These are phyloP conservation scores for Terfezia boudieri DNA, from an alignment of 495 filamentous ascomycete species.

Conservation along the genomic window DNA sequence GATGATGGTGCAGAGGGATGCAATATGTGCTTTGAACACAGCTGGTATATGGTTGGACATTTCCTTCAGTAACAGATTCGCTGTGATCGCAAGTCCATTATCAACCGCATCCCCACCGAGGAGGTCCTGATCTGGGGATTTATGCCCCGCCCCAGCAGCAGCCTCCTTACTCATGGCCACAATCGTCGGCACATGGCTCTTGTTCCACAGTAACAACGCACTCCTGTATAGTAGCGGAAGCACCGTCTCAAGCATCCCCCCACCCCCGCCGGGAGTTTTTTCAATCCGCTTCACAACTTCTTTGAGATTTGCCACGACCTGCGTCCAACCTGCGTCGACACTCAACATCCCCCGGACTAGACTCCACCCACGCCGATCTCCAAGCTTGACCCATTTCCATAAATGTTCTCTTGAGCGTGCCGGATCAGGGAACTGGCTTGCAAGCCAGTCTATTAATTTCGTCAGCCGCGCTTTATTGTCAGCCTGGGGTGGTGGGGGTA, in stretches of 20 bases:
- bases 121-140: slow-evolving; percentile 55
- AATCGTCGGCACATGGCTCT: slow-evolving; percentile 74
- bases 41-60: slow-evolving; percentile 75
- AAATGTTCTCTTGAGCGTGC: slow-evolving; percentile 31
- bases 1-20: slow-evolving; percentile 71
- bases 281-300: slow-evolving; percentile 70
- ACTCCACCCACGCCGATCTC: slow-evolving; percentile 79
- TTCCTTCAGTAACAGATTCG: slow-evolving; percentile 22
- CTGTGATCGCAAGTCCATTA: background rate
- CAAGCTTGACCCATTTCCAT: slow-evolving; percentile 72
- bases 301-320: slow-evolving; percentile 67
- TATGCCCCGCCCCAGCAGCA: slow-evolving; percentile 44
- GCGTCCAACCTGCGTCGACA: slow-evolving; percentile 78
- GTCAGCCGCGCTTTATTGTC: slow-evolving; percentile 41
- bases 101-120: background rate
- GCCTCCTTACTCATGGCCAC: slow-evolving; percentile 68
- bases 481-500: background rate
- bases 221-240: slow-evolving; percentile 66
- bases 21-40: slow-evolving; percentile 74
- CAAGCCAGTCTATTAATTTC: slow-evolving; percentile 39
- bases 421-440: slow-evolving; percentile 47
- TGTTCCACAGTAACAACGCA: slow-evolving; percentile 71
- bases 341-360: slow-evolving; percentile 66
- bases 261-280: slow-evolving; percentile 30
- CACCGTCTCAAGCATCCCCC: slow-evolving; percentile 48